Percentiles rank a stretch among this genome's conserved stretches.
Conservation (phyloP, 768 basidiomycete genomes). For the Suillus variegatus region DNA sequence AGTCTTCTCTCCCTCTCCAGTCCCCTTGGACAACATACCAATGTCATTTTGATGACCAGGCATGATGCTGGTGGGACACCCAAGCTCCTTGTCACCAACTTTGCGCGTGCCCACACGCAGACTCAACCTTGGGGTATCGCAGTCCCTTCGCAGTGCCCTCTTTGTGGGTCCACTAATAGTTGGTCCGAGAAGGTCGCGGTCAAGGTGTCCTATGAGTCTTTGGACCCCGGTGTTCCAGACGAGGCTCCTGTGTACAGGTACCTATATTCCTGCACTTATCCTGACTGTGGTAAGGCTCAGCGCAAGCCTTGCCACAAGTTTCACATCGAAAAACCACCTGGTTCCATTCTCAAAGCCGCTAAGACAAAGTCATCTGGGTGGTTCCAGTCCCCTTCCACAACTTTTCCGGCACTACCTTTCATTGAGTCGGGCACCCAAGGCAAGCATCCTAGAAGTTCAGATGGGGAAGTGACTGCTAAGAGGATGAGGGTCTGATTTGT, state of each 20-base stretch:
- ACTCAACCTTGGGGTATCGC: neutral
- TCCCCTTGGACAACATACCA: neutral
- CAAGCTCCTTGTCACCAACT: neutral
- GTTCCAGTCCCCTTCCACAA: no score
- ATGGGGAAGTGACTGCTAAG: no score
- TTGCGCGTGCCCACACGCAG: neutral
- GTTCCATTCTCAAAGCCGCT: no score
- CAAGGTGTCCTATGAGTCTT: neutral
- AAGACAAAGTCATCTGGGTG: no score
- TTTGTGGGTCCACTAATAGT: neutral
- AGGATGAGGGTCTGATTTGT: no score
- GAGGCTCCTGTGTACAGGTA: neutral
- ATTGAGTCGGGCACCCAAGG: no score
- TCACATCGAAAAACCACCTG: no score
- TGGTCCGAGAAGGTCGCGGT: neutral
- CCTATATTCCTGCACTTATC: neutral
- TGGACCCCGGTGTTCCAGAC: neutral
- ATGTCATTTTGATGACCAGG: neutral
- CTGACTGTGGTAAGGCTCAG: no score
- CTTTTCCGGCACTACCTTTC: no score
- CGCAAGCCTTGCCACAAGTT: no score
- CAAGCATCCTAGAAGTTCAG: no score
- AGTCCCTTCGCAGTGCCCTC: neutral
- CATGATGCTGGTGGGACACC: no score
- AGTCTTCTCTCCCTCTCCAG: neutral